Base-by-base conservation (phyloP, 2,329 filamentous ascomycete genomes). In the Chrysoporthe deuterocubensis region DNA sequence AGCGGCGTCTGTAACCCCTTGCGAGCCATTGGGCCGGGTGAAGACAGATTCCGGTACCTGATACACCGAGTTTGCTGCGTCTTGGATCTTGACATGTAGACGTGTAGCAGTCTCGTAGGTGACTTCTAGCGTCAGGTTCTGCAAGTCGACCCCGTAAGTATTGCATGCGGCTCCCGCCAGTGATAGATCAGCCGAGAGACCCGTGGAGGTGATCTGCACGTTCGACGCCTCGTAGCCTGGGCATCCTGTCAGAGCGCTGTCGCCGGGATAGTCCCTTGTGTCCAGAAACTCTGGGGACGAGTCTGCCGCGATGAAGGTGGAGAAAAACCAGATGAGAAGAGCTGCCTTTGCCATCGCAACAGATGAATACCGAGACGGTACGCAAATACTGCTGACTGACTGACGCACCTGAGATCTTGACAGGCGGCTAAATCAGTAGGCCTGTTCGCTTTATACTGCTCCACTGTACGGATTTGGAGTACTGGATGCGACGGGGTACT, bases 81-180 rank as follows among this genome's bases (percentile, higher is more conserved):
- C 92, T 71, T 90, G 87, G 66, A 94, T 92, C 73, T 91, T 86
- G 74, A 94, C 88, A 74, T 93, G 91, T 3, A 94, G 84, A n/a
- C 91, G 89, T 32, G 85, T 82, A 57, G 87, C 89, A 90, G 87
- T 85, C 73, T 92, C 87, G 71, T 90, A 91, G 54, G 88, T 86
- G 40, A 93, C 87, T 40, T 85, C 85, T 62, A 93, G 78, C 58
- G 84, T 83, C 66, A 93, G 78, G 1, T 83, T 82, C 9, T 88
- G 82, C 63, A 93, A 78, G 75, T 93, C 91, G 1, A 83, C 90
- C 0, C 90, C 90, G 70, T 92, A 93, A 16, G 85, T 84, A 77
- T 92, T 90, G 78, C 90, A 92, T 32, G 88, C 82, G 37, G 81
- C 73, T 0, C 90, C 90, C 21, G 89, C 89, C 34, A 93, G 82